These are phyloP conservation scores for Lipomyces spencermartinsiae DNA, from an alignment of 805 yeast species.

Conservation along the genomic window DNA sequence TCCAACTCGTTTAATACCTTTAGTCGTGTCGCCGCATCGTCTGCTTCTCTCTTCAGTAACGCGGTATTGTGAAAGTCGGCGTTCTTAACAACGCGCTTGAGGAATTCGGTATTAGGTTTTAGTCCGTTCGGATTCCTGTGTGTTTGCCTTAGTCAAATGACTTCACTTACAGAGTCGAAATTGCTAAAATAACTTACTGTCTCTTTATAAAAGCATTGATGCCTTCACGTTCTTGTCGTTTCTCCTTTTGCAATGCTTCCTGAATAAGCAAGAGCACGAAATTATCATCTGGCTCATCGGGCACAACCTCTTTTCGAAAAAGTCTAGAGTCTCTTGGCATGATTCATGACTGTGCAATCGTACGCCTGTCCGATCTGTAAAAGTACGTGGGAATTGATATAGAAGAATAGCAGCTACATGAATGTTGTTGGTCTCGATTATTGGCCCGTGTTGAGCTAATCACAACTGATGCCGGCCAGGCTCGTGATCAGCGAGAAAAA, in stretches of 20 bases:
- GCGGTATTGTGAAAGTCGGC: conserved; percentile 31
- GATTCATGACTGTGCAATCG: neutral
- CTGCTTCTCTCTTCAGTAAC: conserved; percentile 24
- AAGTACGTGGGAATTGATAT: too few relatives aligned
- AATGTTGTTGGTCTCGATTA: too few relatives aligned
- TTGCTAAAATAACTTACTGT: neutral
- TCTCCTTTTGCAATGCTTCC: neutral
- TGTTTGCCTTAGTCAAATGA: neutral
- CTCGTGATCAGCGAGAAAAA: too few relatives aligned
- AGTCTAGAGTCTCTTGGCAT: conserved; percentile 3
- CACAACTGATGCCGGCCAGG: neutral
- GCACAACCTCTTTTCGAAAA: neutral
- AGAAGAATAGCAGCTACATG: too few relatives aligned
- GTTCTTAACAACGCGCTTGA: conserved; percentile 27
- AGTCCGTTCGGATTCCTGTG: conserved; percentile 16
- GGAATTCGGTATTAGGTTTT: conserved; percentile 28
- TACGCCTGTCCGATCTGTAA: neutral
- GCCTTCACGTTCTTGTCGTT: conserved; percentile 2
- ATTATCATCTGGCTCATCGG: neutral
- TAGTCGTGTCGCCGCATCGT: conserved; percentile 18
- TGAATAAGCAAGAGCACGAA: neutral
- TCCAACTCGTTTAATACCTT: neutral
- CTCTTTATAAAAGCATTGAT: conserved; percentile 6
- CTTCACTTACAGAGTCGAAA: neutral
- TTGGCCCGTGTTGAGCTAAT: neutral